Conservation (phyloP, 208 protist genomes). For the Acanthamoeba sp. region DNA sequence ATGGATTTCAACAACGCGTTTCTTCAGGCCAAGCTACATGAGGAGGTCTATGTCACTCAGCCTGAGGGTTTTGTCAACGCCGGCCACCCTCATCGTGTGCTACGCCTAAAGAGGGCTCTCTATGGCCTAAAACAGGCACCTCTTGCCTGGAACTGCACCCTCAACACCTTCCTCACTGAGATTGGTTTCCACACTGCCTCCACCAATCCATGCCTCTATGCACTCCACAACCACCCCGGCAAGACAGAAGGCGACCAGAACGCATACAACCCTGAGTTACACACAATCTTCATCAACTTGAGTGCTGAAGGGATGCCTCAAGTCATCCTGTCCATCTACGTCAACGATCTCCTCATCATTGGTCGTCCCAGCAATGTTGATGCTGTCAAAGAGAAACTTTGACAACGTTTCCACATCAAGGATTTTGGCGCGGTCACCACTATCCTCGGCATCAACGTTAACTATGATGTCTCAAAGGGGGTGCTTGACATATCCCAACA, state of each 20-base stretch:
- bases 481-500: too few relatives aligned
- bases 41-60: too few relatives aligned
- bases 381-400: neutral
- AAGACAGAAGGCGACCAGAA: neutral
- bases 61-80: conserved; percentile 13
- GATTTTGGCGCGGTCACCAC: too few relatives aligned
- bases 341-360: conserved; percentile 29
- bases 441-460: too few relatives aligned
- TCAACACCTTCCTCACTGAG: neutral
- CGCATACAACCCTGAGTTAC: too few relatives aligned
- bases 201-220: conserved; percentile 14
- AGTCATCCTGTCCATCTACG: neutral
- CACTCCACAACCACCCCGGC: too few relatives aligned
- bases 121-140: too few relatives aligned
- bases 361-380: neutral
- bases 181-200: neutral
- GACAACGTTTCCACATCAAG: too few relatives aligned
- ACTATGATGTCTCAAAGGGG: too few relatives aligned
- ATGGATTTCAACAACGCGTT: conserved; percentile 56
- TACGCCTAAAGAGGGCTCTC: neutral
- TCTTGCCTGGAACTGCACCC: too few relatives aligned
- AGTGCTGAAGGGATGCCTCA: too few relatives aligned
- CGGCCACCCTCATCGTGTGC: conserved; percentile 5
- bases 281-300: too few relatives aligned
- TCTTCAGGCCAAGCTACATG: conserved; percentile 40